Conservation (phyloP, 805 yeast genomes). For the Zygosaccharomyces gambellarensis region DNA sequence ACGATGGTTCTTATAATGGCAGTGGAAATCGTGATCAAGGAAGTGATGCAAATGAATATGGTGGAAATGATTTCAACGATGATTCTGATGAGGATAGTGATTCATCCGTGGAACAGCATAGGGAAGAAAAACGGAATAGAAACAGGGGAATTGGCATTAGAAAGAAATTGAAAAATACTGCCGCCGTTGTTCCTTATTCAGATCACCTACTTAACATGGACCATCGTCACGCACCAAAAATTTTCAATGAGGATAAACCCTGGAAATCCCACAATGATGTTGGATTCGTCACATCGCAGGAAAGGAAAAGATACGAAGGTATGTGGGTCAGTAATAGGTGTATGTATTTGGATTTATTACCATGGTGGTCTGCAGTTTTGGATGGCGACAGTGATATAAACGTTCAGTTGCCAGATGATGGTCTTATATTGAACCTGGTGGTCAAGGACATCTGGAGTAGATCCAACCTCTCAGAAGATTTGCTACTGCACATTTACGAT, state of each 20-base stretch:
- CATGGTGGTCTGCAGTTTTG: conserved; percentile 29
- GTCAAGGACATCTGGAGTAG: conserved; percentile 79
- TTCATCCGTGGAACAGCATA: conserved; percentile 6
- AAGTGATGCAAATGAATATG: conserved; percentile 9
- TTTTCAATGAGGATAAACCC: conserved; percentile 83
- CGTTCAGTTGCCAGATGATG: conserved; percentile 26
- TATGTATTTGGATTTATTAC: conserved; percentile 42
- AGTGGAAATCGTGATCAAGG: conserved; percentile 4
- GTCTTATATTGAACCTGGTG: conserved; percentile 41
- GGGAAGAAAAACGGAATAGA: conserved; percentile 9
- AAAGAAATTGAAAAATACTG: conserved; percentile 15
- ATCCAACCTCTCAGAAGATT: conserved; percentile 62
- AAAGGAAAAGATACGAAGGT: conserved; percentile 86
- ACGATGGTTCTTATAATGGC: conserved; percentile 5
- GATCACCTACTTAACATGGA: conserved; percentile 15
- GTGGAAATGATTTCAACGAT: not conserved
- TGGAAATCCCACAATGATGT: conserved; percentile 82
- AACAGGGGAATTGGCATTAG: conserved; percentile 13
- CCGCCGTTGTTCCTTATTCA: conserved; percentile 15
- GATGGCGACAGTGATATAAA: conserved; percentile 10
- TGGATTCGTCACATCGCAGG: conserved; percentile 49
- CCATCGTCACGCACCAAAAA: conserved; percentile 11
- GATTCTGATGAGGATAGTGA: conserved; percentile 18
- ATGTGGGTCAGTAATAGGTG: conserved; percentile 90
- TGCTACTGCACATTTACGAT: conserved; percentile 60